phyloP scores from a whole-genome alignment of 2,329 filamentous ascomycete species.

The Akanthomyces uredinophilus region DNA sequence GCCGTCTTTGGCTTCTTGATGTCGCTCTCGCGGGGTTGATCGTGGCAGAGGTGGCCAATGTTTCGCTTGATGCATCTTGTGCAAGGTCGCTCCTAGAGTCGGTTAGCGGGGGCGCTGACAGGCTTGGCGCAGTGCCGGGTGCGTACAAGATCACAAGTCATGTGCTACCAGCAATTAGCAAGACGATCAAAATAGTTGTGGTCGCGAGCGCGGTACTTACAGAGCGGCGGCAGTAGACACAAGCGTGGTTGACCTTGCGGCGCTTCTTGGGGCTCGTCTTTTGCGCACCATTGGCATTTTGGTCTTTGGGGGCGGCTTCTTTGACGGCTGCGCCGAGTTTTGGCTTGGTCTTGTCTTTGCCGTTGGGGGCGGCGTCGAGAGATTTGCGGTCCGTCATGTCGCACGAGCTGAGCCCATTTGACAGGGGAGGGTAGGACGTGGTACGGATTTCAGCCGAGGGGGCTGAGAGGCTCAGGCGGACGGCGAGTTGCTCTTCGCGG shows the following conservation, averaged over 20 bases:
- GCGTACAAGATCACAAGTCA: conserved; percentile 88
- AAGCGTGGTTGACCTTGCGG: conserved; percentile 86
- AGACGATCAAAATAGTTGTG: conserved; percentile 16
- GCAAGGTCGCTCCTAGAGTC: conserved; percentile 79
- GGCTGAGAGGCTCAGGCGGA: not conserved
- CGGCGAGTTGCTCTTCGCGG: not conserved
- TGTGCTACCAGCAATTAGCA: conserved; percentile 55
- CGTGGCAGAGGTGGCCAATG: conserved; percentile 96
- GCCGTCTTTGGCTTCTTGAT: conserved; percentile 73
- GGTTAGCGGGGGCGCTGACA: conserved; percentile 22
- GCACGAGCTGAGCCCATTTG: not conserved
- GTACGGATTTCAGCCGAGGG: not conserved
- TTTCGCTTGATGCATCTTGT: conserved; percentile 97
- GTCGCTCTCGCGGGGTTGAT: conserved; percentile 84
- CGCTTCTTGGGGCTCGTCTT: conserved; percentile 70
- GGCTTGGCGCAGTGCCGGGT: conserved; percentile 15
- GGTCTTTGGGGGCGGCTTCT: conserved; percentile 27
- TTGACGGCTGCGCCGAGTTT: conserved; percentile 12
- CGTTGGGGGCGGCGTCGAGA: conserved; percentile 22
- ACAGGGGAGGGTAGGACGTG: conserved; percentile 3
- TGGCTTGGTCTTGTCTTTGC: conserved; percentile 18
- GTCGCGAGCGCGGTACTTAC: conserved; percentile 51
- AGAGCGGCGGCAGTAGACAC: conserved; percentile 85
- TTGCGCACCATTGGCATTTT: conserved; percentile 21
- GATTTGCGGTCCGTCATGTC: conserved; percentile 29